Conservation (phyloP, 148 eudicot genomes). For the Euryodendron excelsum region DNA sequence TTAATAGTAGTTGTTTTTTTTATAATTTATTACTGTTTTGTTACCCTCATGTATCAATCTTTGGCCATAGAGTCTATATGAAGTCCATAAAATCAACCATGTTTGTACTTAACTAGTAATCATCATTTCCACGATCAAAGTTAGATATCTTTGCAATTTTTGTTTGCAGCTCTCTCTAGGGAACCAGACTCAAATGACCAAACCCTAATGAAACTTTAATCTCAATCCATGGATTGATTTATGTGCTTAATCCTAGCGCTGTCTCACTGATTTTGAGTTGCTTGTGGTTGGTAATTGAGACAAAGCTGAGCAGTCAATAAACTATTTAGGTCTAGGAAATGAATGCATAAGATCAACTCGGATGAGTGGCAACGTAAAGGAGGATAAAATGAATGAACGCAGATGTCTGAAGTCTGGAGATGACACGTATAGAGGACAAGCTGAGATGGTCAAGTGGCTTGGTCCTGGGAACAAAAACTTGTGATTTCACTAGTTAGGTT, state of each 20-base stretch:
- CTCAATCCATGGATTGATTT: not conserved
- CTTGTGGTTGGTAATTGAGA: not conserved
- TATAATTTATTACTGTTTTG: not conserved
- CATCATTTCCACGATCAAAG: too few species aligned
- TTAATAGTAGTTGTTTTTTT: not conserved
- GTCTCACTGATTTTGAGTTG: not conserved
- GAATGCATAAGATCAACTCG: not conserved
- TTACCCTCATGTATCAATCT: not conserved
- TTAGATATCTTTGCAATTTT: not conserved
- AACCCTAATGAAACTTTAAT: not conserved
- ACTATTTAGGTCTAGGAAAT: not conserved
- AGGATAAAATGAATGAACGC: too few species aligned
- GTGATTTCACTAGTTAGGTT: too few species aligned
- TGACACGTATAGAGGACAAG: too few species aligned
- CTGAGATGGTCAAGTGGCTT: too few species aligned
- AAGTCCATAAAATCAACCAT: not conserved
- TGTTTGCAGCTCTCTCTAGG: not conserved
- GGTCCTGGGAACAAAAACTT: too few species aligned
- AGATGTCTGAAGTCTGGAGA: too few species aligned
- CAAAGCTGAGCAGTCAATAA: not conserved
- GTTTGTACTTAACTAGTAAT: not conserved
- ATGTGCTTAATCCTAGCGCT: not conserved
- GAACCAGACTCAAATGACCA: not conserved
- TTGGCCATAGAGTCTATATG: not conserved
- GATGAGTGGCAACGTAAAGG: too few species aligned